These are phyloP conservation scores for Fusarium guadeloupense DNA, from an alignment of 2,329 filamentous ascomycete species.

Conservation along the genomic window DNA sequence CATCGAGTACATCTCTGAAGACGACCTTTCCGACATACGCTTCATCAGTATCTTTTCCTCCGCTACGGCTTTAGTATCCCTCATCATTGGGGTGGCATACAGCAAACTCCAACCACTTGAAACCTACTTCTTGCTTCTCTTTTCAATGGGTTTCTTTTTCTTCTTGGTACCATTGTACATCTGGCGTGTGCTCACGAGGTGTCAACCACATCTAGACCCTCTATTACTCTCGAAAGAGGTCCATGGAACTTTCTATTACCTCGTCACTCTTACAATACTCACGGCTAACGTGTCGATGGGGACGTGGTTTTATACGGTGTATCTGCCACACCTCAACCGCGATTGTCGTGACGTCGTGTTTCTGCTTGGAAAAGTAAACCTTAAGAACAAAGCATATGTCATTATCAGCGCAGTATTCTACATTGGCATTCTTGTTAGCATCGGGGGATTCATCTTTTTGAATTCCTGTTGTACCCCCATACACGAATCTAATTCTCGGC, in stretches of 20 bases:
- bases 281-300: conserved; percentile 43
- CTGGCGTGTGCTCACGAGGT: conserved; percentile 48
- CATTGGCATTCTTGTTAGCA: conserved; percentile 41
- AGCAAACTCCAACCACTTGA: conserved; percentile 42
- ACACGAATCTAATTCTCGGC: conserved; percentile 21
- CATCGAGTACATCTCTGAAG: conserved; percentile 45
- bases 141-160: conserved; percentile 45
- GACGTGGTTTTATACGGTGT: conserved; percentile 47
- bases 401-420: conserved; percentile 46
- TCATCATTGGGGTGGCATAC: conserved; percentile 41
- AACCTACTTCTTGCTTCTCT: conserved; percentile 46
- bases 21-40: conserved; percentile 43
- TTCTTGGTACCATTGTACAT: conserved; percentile 47
- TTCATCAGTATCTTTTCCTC: conserved; percentile 48
- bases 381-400: conserved; percentile 43
- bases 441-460: conserved; percentile 37
- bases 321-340: conserved; percentile 36
- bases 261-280: conserved; percentile 41
- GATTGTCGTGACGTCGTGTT: conserved; percentile 46
- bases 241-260: conserved; percentile 40
- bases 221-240: conserved; percentile 42
- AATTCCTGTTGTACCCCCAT: conserved; percentile 37
- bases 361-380: conserved; percentile 43
- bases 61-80: conserved; percentile 39
- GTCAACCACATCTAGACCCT: conserved; percentile 45